Conservation (phyloP, 352 stramenopile species). For the Globisporangium solare region DNA sequence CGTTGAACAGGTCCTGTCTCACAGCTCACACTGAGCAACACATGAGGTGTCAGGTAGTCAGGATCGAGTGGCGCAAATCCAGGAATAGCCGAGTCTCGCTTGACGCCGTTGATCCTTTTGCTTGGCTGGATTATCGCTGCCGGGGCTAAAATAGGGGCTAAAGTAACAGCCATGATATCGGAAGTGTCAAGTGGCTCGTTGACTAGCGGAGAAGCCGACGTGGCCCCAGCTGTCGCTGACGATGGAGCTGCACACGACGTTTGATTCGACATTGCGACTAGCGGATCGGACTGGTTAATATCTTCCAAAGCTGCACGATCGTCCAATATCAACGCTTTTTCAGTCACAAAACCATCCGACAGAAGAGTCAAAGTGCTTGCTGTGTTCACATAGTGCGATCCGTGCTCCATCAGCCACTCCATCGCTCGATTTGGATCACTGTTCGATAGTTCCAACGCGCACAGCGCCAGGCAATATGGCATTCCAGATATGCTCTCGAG, state of each 20-base stretch:
- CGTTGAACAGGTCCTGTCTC: constrained; percentile 65
- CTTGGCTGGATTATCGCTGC: constrained; percentile 19
- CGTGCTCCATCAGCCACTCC: constrained; percentile 88
- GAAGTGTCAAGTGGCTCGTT: constrained; percentile 29
- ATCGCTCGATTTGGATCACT: constrained; percentile 81
- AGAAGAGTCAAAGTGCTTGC: constrained; percentile 42
- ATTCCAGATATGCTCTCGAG: constrained; percentile 75
- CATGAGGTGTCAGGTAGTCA: constrained; percentile 61
- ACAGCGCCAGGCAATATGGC: constrained; percentile 53
- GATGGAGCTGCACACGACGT: neutral
- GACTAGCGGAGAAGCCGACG: constrained; percentile 10
- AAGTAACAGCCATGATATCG: constrained; percentile 72
- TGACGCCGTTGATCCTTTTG: constrained; percentile 10
- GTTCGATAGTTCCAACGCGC: constrained; percentile 72
- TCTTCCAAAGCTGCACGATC: constrained; percentile 73
- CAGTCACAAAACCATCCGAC: constrained; percentile 40
- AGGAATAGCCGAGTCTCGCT: constrained; percentile 20
- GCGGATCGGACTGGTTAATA: constrained; percentile 63
- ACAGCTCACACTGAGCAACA: constrained; percentile 77
- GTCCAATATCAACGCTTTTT: constrained; percentile 39
- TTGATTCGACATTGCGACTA: constrained; percentile 33
- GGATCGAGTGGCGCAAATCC: constrained; percentile 67
- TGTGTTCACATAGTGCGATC: constrained; percentile 50
- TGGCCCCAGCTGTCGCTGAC: constrained; percentile 2
- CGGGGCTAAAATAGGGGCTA: constrained; percentile 72